These are phyloP conservation scores for Athelia sp. DNA, from an alignment of 1,284 basidiomycete genomes.

Conservation along the genomic window DNA sequence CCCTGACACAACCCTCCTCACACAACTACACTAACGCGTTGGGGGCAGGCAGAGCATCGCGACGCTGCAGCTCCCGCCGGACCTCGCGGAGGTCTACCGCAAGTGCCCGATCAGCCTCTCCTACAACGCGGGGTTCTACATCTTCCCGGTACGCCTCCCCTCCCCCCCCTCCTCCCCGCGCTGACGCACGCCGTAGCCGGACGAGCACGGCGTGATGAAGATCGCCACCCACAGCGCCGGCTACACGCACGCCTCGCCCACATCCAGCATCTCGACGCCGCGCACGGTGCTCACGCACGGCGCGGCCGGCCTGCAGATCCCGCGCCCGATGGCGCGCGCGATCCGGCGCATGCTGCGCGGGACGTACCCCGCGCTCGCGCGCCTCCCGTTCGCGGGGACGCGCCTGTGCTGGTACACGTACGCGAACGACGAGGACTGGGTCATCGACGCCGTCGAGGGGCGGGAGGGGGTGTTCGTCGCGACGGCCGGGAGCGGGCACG, in stretches of 20 bases:
- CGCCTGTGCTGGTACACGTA: constrained; percentile 60
- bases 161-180: background rate
- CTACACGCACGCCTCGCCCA: constrained; percentile 39
- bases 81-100: constrained; percentile 62
- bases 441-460: constrained; percentile 62
- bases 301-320: constrained; percentile 56
- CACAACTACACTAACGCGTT: background rate
- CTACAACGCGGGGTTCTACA: constrained; percentile 66
- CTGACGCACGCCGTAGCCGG: constrained; percentile 46
- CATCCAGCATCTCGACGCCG: constrained; percentile 50
- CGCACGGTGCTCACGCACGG: constrained; percentile 57
- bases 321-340: constrained; percentile 41
- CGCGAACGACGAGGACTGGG: constrained; percentile 72
- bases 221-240: constrained; percentile 69
- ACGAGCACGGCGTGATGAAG: constrained; percentile 65
- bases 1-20: background rate
- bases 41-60: constrained; percentile 66
- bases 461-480: constrained; percentile 61
- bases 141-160: constrained; percentile 72
- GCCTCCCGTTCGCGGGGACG: constrained; percentile 42
- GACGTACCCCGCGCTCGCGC: constrained; percentile 69
- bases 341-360: constrained; percentile 49
- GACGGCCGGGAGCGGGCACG: constrained; percentile 78
- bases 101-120: constrained; percentile 71
- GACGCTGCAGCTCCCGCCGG: constrained; percentile 65